Conservation (phyloP, 345 rosid species). For the Pugionium dolabratum region DNA sequence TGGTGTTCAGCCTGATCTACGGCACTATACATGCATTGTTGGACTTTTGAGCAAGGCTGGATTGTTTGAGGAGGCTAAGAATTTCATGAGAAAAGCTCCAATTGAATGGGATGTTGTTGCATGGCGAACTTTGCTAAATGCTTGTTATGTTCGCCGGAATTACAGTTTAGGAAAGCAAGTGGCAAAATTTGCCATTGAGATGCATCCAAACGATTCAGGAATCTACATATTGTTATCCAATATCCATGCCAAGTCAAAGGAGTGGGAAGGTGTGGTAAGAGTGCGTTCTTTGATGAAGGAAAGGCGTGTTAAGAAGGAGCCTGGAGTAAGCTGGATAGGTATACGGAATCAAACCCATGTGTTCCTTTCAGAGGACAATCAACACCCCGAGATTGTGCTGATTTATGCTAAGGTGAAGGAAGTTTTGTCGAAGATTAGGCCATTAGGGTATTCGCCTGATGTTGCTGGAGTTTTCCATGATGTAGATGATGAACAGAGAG, state of each 20-base stretch:
- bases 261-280: conserved; percentile 70
- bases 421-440: conserved; percentile 59
- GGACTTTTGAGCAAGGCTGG: conserved; percentile 80
- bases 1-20: conserved; percentile 62
- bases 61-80: conserved; percentile 56
- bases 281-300: conserved; percentile 68
- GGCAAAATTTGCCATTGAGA: conserved; percentile 49
- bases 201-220: conserved; percentile 64
- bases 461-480: conserved; percentile 61
- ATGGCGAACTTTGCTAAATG: conserved; percentile 71
- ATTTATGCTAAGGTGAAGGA: conserved; percentile 63
- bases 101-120: conserved; percentile 79
- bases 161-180: conserved; percentile 58
- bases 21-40: conserved; percentile 78
- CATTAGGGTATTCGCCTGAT: conserved; percentile 70
- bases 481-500: conserved; percentile 86
- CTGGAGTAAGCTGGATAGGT: conserved; percentile 87
- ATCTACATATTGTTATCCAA: conserved; percentile 44
- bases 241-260: conserved; percentile 64
- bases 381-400: conserved; percentile 59
- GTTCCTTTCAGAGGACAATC: conserved; percentile 64
- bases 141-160: conserved; percentile 63
- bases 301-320: conserved; percentile 71
- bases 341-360: conserved; percentile 55
- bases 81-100: conserved; percentile 63